Percentiles rank a stretch among this genome's conserved stretches.
Conservation (phyloP, 495 filamentous ascomycete species). For the Astrothelium subdiscretum region DNA sequence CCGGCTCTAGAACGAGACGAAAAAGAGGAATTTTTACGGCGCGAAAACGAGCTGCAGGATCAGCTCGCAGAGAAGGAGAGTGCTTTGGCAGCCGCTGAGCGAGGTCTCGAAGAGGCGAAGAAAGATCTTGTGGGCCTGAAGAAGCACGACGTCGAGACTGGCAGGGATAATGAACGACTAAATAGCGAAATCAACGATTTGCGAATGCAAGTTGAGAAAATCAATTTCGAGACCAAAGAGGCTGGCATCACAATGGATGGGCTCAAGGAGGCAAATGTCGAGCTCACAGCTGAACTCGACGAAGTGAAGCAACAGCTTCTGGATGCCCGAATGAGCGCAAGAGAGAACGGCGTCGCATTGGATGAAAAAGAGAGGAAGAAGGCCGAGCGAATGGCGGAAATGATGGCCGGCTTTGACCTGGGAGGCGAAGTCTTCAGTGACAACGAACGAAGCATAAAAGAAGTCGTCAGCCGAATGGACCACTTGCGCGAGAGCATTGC, state of each 20-base stretch:
- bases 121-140: conserved; percentile 74
- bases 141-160: conserved; percentile 66
- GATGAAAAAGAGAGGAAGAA: conserved; percentile 99
- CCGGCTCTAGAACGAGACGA: conserved; percentile 94
- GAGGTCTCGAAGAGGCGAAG: conserved; percentile 62
- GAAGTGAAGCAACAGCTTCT: conserved; percentile 94
- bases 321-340: conserved; percentile 88
- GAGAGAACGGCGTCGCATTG: conserved; percentile 73
- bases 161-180: conserved; percentile 78
- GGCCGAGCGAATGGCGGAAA: conserved; percentile 97
- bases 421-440: conserved; percentile 81
- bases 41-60: conserved; percentile 94
- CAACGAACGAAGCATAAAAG: conserved; percentile 73
- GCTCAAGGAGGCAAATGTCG: conserved; percentile 86
- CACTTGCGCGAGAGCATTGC: conserved; percentile 62
- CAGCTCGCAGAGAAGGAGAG: conserved; percentile 89
- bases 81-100: conserved; percentile 63
- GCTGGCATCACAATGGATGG: conserved; percentile 95
- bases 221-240: conserved; percentile 93
- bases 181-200: conserved; percentile 77
- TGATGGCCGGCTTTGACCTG: conserved; percentile 98
- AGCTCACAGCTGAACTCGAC: conserved; percentile 82
- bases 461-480: conserved; percentile 71
- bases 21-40: conserved; percentile 85
- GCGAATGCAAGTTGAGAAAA: conserved; percentile 88